Base-by-base conservation (phyloP, 2,329 filamentous ascomycete genomes). In the Talaromyces sp. region DNA sequence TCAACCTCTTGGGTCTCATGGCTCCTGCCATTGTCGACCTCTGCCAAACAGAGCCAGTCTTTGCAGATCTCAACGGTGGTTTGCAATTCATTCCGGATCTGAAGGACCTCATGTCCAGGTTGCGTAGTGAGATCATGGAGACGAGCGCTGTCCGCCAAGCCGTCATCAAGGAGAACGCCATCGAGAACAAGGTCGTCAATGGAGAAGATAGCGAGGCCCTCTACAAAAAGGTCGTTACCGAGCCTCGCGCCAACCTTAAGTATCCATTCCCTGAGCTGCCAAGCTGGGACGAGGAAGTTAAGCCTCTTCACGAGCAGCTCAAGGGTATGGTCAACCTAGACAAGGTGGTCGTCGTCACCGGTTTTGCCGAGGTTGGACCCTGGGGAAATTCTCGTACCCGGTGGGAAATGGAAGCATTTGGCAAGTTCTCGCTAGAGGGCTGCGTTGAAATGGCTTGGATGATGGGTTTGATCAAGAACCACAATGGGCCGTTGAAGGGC, bases 381-480 rank as follows among this genome's bases (percentile, higher is more conserved):
- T 99, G 95, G 96, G 95, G 95, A 82, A 99, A 98, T 82, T 93
- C 95, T 2, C 88, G 95, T 71, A 99, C 95, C 52, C 88, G 95
- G 66, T 99, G 95, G 95, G 95, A 99, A 82, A 99, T 99, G 93
- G 95, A 99, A 77, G 93, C 95, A 1, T 88, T 93, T 69, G 95
- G 95, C 74, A 86, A 96, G 73, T 99, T 99, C 81, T 98, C 95
- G 8, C 86, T 99, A 14, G 96, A 99, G 78, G 95, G 95, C 33
- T 98, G 95, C 72, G 89, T 99, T 65, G 95, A 99, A 79, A 99
- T 99, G 95, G 93, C 95, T 35, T 99, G 95, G 95, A 92, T 99
- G 77, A 99, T 98, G 93, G 95, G 95, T 73, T 87, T 98, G 64
- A 98, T 99, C 82, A 97, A 93, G 84, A 96, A 99, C 78, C 91